Evolutionary conservation across 1,139 yeast species (phyloP).

Genomic region (Diutina sp.): DNA sequence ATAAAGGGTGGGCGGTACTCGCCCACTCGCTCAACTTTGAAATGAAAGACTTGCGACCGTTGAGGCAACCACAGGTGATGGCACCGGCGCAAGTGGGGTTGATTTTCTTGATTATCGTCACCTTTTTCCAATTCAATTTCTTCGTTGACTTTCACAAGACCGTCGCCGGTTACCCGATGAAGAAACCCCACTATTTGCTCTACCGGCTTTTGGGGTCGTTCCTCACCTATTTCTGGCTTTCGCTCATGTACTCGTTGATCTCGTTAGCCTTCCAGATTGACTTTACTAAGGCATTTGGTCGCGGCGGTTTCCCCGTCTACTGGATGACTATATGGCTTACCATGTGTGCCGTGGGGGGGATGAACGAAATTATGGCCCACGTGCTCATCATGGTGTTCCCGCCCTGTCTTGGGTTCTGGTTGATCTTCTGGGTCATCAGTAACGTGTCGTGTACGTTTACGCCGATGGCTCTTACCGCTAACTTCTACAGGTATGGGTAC

Average conservation of each 20-base stretch:
- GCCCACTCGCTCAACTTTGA: slow-evolving; percentile 24
- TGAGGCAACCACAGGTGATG: slow-evolving; percentile 31
- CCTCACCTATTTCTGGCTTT: slow-evolving; percentile 27
- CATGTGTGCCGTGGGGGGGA: slow-evolving; percentile 51
- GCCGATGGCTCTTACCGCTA: slow-evolving; percentile 39
- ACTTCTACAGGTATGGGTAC: slow-evolving; percentile 50
- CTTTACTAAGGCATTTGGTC: slow-evolving; percentile 39
- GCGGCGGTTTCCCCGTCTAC: slow-evolving; percentile 47
- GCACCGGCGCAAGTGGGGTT: slow-evolving; percentile 70
- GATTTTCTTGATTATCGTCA: slow-evolving; percentile 58
- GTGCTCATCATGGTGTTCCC: slow-evolving; percentile 31
- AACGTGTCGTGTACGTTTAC: slow-evolving; percentile 52
- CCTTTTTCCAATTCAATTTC: slow-evolving; percentile 38
- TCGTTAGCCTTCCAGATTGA: slow-evolving; percentile 51
- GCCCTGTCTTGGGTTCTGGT: slow-evolving; percentile 48
- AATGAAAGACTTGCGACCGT: slow-evolving; percentile 38
- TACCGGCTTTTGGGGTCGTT: slow-evolving; percentile 26
- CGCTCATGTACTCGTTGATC: slow-evolving; percentile 42
- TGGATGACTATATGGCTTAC: slow-evolving; percentile 52
- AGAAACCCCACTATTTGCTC: slow-evolving; percentile 24
- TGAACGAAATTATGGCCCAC: slow-evolving; percentile 45
- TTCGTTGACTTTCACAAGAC: slow-evolving; percentile 39
- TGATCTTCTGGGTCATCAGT: slow-evolving; percentile 44
- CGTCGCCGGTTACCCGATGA: slow-evolving; percentile 27
- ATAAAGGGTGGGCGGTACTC: slow-evolving; percentile 10